Evolutionary conservation across 2,329 filamentous ascomycete genomes (phyloP), one percentile per base, ranked within the genome.

Genomic region (Colletotrichum orbiculare): DNA sequence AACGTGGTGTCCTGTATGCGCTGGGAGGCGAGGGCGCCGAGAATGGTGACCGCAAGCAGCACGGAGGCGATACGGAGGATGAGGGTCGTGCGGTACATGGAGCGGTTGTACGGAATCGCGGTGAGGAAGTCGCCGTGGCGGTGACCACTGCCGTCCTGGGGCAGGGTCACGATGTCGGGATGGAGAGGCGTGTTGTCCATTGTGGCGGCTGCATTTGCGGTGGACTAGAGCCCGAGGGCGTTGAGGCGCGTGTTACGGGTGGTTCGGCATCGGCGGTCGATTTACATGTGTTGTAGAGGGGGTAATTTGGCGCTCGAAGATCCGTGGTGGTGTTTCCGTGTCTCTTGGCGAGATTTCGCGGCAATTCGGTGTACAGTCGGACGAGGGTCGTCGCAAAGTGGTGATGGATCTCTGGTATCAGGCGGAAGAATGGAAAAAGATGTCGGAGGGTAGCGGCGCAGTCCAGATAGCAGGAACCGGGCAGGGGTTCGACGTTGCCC

Each of bases 121-220:
- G 58, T 52, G 46, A 65, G 54, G 54, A 68, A 67, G 58, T 56
- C 47, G 61, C 67, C 67, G 42, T 64, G 64, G 37, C 60, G 67
- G 2, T 49, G 43, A 41, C 47, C 47, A 6, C 33, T 43, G 3
- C 38, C 38, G 46, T 62, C 53, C 3, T 43, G n/a, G 6, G 60
- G 38, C 9, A 65, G 49, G 37, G 64, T 54, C 9, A 45, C 48
- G 47, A 54, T 50, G 57, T 50, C 60, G 35, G 64, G 66, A 41
- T 65, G 56, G 48, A 68, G 57, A 15, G 60, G 64, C 10, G 61
- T 61, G 56, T 61, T 58, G 60, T 67, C 67, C 60, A 67, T 68
- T 25, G 53, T 61, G 48, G 42, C 33, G 38, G n/a, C 34, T 6
- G 45, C 9, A n/a, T 35, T 15, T 12, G 12, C 6, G 13, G 61